Percentiles rank a stretch among this genome's conserved stretches.
Conservation (phyloP, 257 asterid species). For the Solanum gracilifrons region DNA sequence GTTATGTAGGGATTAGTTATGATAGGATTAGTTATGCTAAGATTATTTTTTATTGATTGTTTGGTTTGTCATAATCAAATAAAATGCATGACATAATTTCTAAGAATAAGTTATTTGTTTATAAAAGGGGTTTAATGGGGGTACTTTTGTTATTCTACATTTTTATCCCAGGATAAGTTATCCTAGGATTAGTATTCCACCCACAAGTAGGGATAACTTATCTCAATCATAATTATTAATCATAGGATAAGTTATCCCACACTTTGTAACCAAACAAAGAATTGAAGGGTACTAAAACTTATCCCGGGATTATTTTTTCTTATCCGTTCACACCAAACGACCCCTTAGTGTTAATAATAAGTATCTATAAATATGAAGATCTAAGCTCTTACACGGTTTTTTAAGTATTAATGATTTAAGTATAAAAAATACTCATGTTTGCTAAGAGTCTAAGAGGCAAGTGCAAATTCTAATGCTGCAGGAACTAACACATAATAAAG, state of each 20-base stretch:
- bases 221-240: not conserved
- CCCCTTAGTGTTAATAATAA: not conserved
- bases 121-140: not conserved
- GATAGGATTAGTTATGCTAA: not conserved
- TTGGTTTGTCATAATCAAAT: not conserved
- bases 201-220: not conserved
- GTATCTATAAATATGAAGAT: not conserved
- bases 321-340: not conserved
- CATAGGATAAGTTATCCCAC: not conserved
- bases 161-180: not conserved
- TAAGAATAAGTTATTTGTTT: not conserved
- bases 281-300: not conserved
- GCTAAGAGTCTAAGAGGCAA: not conserved
- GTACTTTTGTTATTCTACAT: not conserved
- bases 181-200: not conserved
- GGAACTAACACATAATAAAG: not conserved
- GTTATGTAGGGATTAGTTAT: not conserved
- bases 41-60: not conserved
- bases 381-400: not conserved
- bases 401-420: not conserved
- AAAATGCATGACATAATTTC: not conserved
- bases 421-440: not conserved
- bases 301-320: not conserved
- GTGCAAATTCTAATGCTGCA: not conserved
- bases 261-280: not conserved